These are phyloP conservation scores for Solanum pimpinellifolium DNA, from an alignment of 257 asterid genomes.

Conservation along the genomic window DNA sequence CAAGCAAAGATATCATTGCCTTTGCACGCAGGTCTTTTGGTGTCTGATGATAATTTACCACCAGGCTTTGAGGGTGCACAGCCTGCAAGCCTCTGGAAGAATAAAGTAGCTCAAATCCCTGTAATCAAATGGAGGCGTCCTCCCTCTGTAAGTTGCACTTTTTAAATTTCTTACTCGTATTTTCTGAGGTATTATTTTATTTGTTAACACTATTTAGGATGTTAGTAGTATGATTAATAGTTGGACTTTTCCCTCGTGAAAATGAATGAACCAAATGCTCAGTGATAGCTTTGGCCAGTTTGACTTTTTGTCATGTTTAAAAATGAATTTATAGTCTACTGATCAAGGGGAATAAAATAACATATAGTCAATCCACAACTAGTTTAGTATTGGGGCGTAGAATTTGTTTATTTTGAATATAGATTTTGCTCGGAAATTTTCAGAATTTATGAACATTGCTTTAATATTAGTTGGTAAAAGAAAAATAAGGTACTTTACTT, in stretches of 20 bases:
- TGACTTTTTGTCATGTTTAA: neutral
- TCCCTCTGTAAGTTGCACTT: constrained; percentile 42
- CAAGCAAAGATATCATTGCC: constrained; percentile 64
- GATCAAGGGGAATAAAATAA: neutral
- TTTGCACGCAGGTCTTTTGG: constrained; percentile 25
- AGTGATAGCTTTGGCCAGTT: neutral
- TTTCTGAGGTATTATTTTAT: neutral
- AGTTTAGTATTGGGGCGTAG: neutral
- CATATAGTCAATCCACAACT: neutral
- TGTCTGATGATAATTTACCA: constrained; percentile 65
- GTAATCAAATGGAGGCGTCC: constrained; percentile 66
- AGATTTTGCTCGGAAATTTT: neutral
- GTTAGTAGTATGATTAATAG: neutral
- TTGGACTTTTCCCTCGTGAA: neutral
- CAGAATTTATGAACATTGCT: neutral
- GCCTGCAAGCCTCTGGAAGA: constrained; percentile 38
- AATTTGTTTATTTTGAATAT: neutral
- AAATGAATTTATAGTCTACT: neutral
- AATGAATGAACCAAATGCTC: neutral
- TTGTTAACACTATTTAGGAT: neutral
- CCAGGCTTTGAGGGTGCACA: constrained; percentile 78
- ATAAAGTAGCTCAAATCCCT: constrained; percentile 57
- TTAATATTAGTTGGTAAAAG: neutral
- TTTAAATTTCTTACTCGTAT: neutral
- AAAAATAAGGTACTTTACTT: neutral